Conservation (phyloP, 2,329 filamentous ascomycete genomes). For the Didymella glomerata region DNA sequence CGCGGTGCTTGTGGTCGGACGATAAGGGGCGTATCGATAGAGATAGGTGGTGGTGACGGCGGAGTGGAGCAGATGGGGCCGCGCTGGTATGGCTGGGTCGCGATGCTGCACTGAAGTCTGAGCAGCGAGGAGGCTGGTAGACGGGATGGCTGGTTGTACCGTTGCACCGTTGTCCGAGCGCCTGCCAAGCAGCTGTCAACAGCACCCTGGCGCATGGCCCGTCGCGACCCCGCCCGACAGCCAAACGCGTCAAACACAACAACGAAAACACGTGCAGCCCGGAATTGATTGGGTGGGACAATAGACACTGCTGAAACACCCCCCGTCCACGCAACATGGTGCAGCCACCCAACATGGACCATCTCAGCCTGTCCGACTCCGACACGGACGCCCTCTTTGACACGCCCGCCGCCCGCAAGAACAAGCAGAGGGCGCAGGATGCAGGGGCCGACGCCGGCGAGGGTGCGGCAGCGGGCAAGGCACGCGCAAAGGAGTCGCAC, state of each 20-base stretch:
- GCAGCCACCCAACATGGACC: slow-evolving; percentile 59
- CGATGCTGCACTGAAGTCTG: slow-evolving; percentile 7
- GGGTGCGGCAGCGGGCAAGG: slow-evolving; percentile 46
- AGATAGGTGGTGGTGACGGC: slow-evolving; percentile 21
- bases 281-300: slow-evolving; percentile 12
- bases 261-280: slow-evolving; percentile 23
- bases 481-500: slow-evolving; percentile 58
- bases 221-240: slow-evolving; percentile 18
- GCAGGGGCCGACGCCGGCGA: slow-evolving; percentile 51
- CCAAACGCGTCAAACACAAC: slow-evolving; percentile 41
- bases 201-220: neutral
- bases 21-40: slow-evolving; percentile 20
- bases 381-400: slow-evolving; percentile 66
- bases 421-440: slow-evolving; percentile 49
- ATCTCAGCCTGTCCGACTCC: slow-evolving; percentile 63
- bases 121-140: slow-evolving; percentile 36
- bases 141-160: slow-evolving; percentile 26
- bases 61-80: slow-evolving; percentile 26
- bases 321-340: slow-evolving; percentile 25
- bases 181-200: neutral
- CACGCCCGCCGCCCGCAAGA: slow-evolving; percentile 58
- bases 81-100: slow-evolving; percentile 27
- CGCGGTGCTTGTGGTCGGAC: slow-evolving; percentile 10
- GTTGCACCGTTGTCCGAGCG: neutral
- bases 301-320: slow-evolving; percentile 1